Evolutionary conservation across 2,329 filamentous ascomycete species (phyloP).

Genomic region (Trichophyton verrucosum): DNA sequence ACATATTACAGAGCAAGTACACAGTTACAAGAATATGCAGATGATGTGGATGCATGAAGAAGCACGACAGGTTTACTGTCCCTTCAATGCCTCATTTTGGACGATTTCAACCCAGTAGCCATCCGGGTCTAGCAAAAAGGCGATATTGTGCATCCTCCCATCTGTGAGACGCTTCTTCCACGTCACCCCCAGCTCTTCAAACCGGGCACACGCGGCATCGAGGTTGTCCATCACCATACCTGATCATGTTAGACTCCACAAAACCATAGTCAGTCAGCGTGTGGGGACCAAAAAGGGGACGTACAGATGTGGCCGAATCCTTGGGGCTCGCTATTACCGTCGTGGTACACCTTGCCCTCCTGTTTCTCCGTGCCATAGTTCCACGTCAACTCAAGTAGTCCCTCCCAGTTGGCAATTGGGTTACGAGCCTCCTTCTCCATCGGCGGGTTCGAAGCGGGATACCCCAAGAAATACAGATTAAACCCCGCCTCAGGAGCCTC

Average conservation of each 20-base stretch:
- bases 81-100: conserved; percentile 47
- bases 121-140: conserved; percentile 81
- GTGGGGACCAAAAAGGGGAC: conserved; percentile 19
- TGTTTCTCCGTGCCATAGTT: conserved; percentile 62
- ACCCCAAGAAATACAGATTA: conserved; percentile 88
- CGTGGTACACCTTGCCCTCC: conserved; percentile 76
- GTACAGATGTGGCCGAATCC: conserved; percentile 88
- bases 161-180: conserved; percentile 97
- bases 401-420: conserved; percentile 58
- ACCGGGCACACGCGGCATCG: conserved; percentile 73
- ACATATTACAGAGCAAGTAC: not conserved
- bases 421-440: conserved; percentile 43
- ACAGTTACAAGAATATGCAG: not conserved
- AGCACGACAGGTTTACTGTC: not conserved
- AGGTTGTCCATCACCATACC: conserved; percentile 74
- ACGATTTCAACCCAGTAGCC: conserved; percentile 66
- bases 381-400: conserved; percentile 82
- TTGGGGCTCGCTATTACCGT: conserved; percentile 82
- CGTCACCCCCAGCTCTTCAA: conserved; percentile 66
- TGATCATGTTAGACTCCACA: conserved; percentile 22
- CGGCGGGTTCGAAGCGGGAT: conserved; percentile 47
- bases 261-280: no score
- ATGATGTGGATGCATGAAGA: not conserved
- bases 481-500: conserved; percentile 63
- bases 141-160: conserved; percentile 82